Evolutionary conservation across 2,329 filamentous ascomycete species (phyloP), one percentile per base, ranked within the genome.

Genomic region (Claviceps monticola): DNA sequence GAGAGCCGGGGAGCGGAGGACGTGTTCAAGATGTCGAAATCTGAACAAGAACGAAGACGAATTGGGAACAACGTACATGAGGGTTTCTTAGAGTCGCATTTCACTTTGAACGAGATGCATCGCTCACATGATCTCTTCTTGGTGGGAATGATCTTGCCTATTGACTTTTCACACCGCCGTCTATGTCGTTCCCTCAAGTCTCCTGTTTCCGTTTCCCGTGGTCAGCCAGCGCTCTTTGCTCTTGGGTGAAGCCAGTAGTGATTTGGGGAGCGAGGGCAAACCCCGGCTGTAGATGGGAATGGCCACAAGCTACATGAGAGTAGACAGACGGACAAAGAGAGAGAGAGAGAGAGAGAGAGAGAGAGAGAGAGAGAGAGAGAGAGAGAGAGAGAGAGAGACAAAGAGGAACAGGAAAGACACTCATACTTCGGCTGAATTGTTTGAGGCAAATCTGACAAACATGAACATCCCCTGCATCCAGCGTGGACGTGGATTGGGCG

Each of bases 21-120:
- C 7, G 9, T 29, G 8, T 9, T 29, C 26, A 29, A 29, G 26
- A 29, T 29, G 8, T 29, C 8, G 26, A 29, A 21, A 8, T 8
- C n/a, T 19, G 13, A 8, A n/a, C 8, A 3, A 4, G 34, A 46
- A 39, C 7, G 36, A 45, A 23, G 14, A 17, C 17, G 2, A 23
- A 14, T 14, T 5, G 26, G 21, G 21, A 43, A 21, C 13, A 21
- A 51, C 52, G 2, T 48, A 54, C 53, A 54, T 26, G 50, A 52
- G 1, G 53, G 53, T 43, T 52, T 54, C 43, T 52, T 47, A 34
- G 50, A 54, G 53, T 51, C 53, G 29, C 53, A 54, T 19, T 54
- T 54, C 23, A 54, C 53, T 38, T 54, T 54, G 46, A 54, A 54
- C 26, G 53, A 54, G 13, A 54, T 54, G 36, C 53, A 54, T n/a